phyloP scores from a whole-genome alignment of 305 asterid genomes.

The Fraxinus dipetala region DNA sequence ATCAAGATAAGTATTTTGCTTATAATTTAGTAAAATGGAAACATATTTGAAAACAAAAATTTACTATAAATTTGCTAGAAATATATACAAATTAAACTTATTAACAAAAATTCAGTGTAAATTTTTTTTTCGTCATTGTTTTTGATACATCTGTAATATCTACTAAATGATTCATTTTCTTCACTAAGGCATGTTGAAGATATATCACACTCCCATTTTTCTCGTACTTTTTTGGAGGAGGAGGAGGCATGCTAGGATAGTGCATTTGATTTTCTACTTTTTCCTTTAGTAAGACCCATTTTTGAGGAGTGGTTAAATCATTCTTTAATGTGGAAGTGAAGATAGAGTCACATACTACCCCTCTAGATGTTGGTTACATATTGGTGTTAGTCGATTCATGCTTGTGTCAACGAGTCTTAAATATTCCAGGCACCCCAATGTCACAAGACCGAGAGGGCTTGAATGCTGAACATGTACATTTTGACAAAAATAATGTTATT shows the following conservation, averaged over 20 bases:
- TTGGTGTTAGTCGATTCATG: not conserved
- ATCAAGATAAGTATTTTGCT: not conserved
- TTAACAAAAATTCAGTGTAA: no score
- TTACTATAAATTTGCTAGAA: not conserved
- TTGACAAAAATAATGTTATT: no score
- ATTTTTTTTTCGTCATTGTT: no score
- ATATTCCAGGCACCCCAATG: not conserved
- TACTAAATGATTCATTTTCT: no score
- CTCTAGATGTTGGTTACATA: not conserved
- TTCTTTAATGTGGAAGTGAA: slow-evolving; percentile 19
- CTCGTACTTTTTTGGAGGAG: not conserved
- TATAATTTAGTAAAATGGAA: no score
- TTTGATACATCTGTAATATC: not conserved
- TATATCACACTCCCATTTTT: no score
- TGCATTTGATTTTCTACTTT: not conserved
- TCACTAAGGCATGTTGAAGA: not conserved
- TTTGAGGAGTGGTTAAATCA: slow-evolving; percentile 14
- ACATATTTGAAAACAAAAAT: not conserved
- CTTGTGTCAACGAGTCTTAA: not conserved
- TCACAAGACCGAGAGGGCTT: not conserved
- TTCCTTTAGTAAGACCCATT: not conserved
- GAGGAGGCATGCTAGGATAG: slow-evolving; percentile 15
- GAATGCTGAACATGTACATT: no score
- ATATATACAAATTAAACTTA: not conserved
- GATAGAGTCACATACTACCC: not conserved